Evolutionary conservation across 176 grass and related monocot genomes (phyloP).

Genomic region (Rhipidocladum racemiflorum): DNA sequence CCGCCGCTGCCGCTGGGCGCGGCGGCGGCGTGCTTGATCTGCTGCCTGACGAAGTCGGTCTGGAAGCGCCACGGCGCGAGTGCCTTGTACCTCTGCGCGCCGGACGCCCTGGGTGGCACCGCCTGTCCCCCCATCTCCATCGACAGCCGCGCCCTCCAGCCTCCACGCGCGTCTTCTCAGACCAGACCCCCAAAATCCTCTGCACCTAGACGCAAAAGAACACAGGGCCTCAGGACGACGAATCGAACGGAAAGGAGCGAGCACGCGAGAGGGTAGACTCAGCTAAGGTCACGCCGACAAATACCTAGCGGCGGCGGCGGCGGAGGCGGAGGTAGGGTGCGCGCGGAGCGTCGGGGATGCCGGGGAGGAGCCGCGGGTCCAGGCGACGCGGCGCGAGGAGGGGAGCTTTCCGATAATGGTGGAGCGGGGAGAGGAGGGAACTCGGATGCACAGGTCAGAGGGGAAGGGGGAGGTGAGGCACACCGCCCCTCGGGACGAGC

Average conservation of each 20-base stretch:
- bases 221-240: neutral
- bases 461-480: neutral
- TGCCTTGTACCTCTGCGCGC: constrained; percentile 39
- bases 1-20: neutral
- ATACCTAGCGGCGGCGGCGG: constrained; percentile 26
- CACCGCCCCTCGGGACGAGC: neutral
- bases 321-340: neutral
- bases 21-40: neutral
- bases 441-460: neutral
- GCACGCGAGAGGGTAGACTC: neutral
- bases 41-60: constrained; percentile 24
- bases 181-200: constrained; percentile 17
- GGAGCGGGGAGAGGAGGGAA: neutral
- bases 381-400: neutral
- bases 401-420: neutral
- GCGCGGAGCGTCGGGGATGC: neutral
- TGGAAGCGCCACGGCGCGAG: constrained; percentile 47
- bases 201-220: neutral
- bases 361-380: neutral
- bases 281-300: neutral
- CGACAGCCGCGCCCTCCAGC: neutral
- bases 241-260: neutral
- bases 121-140: constrained; percentile 25
- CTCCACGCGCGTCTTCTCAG: neutral
- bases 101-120: neutral